Conservation (phyloP, 2,329 filamentous ascomycete genomes). For the Diaporthe longicolla region DNA sequence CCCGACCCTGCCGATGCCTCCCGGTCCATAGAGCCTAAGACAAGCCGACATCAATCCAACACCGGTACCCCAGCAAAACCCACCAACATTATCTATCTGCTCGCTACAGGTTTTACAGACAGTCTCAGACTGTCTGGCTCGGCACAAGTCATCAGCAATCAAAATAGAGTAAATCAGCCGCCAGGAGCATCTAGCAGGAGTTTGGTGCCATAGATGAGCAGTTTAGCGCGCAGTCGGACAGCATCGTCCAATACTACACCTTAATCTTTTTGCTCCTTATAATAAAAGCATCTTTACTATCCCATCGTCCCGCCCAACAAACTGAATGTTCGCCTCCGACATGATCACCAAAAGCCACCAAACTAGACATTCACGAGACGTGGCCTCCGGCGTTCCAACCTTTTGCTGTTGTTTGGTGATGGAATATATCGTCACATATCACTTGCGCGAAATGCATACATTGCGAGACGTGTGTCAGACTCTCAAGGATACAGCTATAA, state of each 20-base stretch:
- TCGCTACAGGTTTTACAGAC: neutral
- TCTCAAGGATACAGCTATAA: too few species aligned
- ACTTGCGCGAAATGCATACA: neutral
- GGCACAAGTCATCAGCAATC: neutral
- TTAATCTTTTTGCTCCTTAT: neutral
- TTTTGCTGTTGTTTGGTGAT: neutral
- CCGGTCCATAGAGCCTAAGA: neutral
- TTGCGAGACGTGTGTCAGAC: neutral
- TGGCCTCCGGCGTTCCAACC: too few species aligned
- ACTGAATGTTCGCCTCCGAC: too few species aligned
- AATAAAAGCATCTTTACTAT: neutral
- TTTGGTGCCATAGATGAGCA: neutral
- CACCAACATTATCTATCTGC: neutral
- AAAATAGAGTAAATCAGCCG: neutral
- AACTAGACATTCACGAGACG: too few species aligned
- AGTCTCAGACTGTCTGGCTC: neutral
- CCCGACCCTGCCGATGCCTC: constrained; percentile 3
- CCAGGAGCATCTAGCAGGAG: neutral
- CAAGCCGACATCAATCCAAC: neutral
- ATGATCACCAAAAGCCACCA: too few species aligned
- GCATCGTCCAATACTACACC: neutral
- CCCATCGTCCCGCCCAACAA: too few species aligned
- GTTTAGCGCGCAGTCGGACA: neutral
- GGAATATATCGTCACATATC: neutral
- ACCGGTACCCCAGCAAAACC: neutral